phyloP scores from a whole-genome alignment of 1,284 basidiomycete genomes.

The Caloboletus inedulis region DNA sequence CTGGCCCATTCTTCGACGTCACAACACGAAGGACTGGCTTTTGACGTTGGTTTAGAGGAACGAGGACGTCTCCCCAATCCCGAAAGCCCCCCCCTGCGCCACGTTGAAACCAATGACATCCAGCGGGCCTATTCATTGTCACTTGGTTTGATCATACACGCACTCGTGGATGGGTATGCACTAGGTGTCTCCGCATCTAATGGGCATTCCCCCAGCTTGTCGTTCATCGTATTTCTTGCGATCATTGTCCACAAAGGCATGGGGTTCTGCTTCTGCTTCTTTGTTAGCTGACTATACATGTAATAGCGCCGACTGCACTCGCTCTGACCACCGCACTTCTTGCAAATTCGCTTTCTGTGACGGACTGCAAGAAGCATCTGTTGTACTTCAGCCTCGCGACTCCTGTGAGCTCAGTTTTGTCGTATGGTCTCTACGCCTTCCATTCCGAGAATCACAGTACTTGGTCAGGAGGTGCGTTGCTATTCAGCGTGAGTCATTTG shows the following conservation, averaged over 20 bases:
- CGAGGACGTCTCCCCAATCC: conserved; percentile 12
- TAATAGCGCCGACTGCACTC: conserved; percentile 77
- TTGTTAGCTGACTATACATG: conserved; percentile 5
- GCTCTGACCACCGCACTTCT: conserved; percentile 81
- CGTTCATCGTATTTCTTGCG: conserved; percentile 83
- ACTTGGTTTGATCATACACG: conserved; percentile 82
- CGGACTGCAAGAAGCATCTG: conserved; percentile 71
- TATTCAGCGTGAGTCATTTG: conserved; percentile 65
- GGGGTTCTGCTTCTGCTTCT: background rate
- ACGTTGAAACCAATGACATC: conserved; percentile 18
- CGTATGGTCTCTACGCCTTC: conserved; percentile 63
- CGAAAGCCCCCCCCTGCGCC: conserved; percentile 12
- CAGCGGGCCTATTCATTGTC: conserved; percentile 65
- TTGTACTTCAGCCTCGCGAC: conserved; percentile 79
- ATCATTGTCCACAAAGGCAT: conserved; percentile 86
- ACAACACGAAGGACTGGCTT: conserved; percentile 11
- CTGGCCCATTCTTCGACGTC: conserved; percentile 25
- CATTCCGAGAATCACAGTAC: conserved; percentile 43
- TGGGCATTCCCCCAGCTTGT: conserved; percentile 45
- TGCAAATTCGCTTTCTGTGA: conserved; percentile 63
- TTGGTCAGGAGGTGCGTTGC: conserved; percentile 73
- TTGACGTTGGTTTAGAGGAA: conserved; percentile 35
- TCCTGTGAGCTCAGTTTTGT: conserved; percentile 69
- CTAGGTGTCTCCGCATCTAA: conserved; percentile 74
- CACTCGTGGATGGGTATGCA: conserved; percentile 86